Evolutionary conservation across 257 asterid genomes (phyloP).

Genomic region (Paulownia fortunei): DNA sequence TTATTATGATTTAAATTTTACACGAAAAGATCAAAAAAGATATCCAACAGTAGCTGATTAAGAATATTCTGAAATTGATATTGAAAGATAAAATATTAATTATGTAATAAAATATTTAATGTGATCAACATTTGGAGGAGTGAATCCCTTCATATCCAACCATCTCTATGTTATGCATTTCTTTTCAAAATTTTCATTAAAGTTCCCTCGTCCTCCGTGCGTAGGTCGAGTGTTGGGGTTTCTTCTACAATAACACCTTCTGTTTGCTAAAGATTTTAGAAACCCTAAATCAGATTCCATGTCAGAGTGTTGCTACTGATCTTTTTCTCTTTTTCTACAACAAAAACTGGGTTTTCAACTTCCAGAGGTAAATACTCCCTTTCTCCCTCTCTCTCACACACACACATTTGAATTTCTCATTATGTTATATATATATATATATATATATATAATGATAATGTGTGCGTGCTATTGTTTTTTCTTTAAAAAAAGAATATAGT

Average conservation of each 20-base stretch:
- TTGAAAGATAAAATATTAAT: too few relatives aligned
- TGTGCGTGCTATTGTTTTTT: neutral
- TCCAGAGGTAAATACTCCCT: constrained; percentile 28
- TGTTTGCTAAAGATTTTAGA: neutral
- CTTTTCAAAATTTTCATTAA: too few relatives aligned
- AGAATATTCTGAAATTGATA: too few relatives aligned
- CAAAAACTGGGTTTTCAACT: neutral
- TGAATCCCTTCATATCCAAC: too few relatives aligned
- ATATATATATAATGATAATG: neutral
- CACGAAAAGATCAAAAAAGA: too few relatives aligned
- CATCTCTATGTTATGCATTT: too few relatives aligned
- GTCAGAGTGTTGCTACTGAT: neutral
- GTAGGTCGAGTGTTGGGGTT: neutral
- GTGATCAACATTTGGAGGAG: too few relatives aligned
- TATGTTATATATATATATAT: too few relatives aligned
- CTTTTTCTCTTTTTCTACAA: neutral
- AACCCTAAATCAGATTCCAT: constrained; percentile 35
- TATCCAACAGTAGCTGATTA: too few relatives aligned
- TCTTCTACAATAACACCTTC: neutral
- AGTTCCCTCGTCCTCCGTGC: too few relatives aligned
- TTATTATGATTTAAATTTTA: too few relatives aligned
- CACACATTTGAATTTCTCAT: neutral
- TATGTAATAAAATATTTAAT: too few relatives aligned
- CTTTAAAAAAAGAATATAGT: neutral
- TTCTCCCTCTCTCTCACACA: neutral